Conservation (phyloP, 805 yeast genomes). For the Cyberlindnera misumaiensis region DNA sequence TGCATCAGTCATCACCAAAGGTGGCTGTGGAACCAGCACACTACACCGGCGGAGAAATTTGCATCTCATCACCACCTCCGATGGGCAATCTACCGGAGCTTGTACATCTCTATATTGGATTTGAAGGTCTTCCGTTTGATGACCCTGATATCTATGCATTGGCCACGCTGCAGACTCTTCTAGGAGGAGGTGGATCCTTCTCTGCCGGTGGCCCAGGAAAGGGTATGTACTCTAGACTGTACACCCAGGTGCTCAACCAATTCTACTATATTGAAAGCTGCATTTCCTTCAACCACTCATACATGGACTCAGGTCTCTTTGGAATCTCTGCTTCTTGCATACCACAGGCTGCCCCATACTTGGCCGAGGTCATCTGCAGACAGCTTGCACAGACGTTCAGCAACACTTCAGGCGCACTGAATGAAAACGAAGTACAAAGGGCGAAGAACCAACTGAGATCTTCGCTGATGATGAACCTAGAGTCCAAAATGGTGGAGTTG, state of each 20-base stretch:
- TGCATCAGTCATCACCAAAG: slow-evolving; percentile 33
- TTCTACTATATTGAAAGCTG: slow-evolving; percentile 89
- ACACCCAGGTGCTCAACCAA: slow-evolving; percentile 85
- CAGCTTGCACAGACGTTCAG: slow-evolving; percentile 49
- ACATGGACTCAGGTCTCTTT: slow-evolving; percentile 84
- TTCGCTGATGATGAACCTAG: slow-evolving; percentile 86
- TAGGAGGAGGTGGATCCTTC: slow-evolving; percentile 97
- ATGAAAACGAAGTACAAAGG: slow-evolving; percentile 68
- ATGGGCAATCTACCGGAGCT: slow-evolving; percentile 60
- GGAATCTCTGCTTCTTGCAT: slow-evolving; percentile 82
- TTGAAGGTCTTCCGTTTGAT: slow-evolving; percentile 78
- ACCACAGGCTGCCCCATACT: slow-evolving; percentile 79
- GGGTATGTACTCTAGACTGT: slow-evolving; percentile 94
- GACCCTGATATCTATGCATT: slow-evolving; percentile 86
- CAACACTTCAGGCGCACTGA: slow-evolving; percentile 53
- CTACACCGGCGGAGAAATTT: slow-evolving; percentile 55
- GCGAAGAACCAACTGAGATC: slow-evolving; percentile 91
- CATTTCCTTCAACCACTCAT: slow-evolving; percentile 81
- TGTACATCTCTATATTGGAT: slow-evolving; percentile 79
- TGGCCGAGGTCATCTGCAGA: slow-evolving; percentile 70
- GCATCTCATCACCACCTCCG: slow-evolving; percentile 38
- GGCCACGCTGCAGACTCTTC: slow-evolving; percentile 80
- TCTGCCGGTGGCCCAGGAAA: slow-evolving; percentile 99
- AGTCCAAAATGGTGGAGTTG: slow-evolving; percentile 85
- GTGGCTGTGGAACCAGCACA: slow-evolving; percentile 31